These are phyloP conservation scores for Colletotrichum tropicale DNA, from an alignment of 2,329 filamentous ascomycete species.

Conservation along the genomic window DNA sequence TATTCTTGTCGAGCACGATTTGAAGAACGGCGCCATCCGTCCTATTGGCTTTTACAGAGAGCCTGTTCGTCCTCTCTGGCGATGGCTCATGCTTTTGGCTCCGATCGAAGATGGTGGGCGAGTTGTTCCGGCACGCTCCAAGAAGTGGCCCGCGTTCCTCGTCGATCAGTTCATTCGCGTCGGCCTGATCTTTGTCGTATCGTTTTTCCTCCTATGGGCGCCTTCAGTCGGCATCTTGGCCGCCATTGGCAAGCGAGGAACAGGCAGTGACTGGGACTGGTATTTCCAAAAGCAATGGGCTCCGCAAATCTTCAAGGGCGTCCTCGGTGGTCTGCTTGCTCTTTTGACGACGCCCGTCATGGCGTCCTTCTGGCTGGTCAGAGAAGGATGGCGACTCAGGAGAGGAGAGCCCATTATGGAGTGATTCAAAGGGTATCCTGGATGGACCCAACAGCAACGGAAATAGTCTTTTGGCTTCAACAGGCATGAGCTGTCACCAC, in stretches of 20 bases:
- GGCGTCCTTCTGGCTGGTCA: conserved; percentile 54
- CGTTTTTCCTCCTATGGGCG: conserved; percentile 49
- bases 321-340: conserved; percentile 51
- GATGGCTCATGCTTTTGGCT: conserved; percentile 50
- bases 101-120: conserved; percentile 25
- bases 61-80: conserved; percentile 34
- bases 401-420: background rate
- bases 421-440: background rate
- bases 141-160: conserved; percentile 26
- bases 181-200: conserved; percentile 37
- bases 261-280: conserved; percentile 41
- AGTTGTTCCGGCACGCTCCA: conserved; percentile 29
- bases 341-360: conserved; percentile 52
- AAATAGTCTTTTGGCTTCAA: background rate
- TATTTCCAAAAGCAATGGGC: conserved; percentile 46
- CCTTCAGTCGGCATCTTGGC: conserved; percentile 47
- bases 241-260: conserved; percentile 35
- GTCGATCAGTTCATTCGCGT: conserved; percentile 38
- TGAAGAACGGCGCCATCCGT: conserved; percentile 47
- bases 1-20: conserved; percentile 50
- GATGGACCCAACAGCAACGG: background rate
- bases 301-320: conserved; percentile 54
- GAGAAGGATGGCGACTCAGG: conserved; percentile 49
- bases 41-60: conserved; percentile 49
- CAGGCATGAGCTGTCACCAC: background rate